Base-by-base conservation (phyloP, 805 yeast genomes). In the Lachancea waltii region DNA sequence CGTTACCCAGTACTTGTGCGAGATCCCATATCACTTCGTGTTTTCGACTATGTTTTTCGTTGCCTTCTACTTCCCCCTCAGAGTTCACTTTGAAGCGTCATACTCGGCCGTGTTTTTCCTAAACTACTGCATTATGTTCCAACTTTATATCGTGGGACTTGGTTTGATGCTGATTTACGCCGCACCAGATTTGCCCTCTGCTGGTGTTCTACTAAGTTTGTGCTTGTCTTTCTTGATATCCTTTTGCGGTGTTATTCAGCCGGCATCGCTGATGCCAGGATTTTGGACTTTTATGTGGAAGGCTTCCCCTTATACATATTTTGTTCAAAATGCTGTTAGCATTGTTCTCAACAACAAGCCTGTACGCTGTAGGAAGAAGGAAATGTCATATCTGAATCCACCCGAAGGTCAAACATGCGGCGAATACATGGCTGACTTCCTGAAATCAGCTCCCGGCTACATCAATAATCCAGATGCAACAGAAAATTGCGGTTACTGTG, bases 201-300 rank as follows among this genome's bases (percentile, higher is more conserved):
- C 86, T 11, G 73, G 76, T 33, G 77, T 78, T 38, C 59, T 81
- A 32, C 63, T 71, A 37, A 70, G 81, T 30, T 59, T 81, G 47
- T 59, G 74, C 44, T 71, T 75, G 56, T 64, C 80, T 24, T 72
- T 81, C 54, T 59, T 73, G 50, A 68, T 81, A 40, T 64, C 79
- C 16, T 82, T 83, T 64, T 70, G 83, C 57, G 86, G 89, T 64
- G 80, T 81, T 40, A 65, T 79, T 42, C 85, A 79, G 51, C 75
- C 78, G 13, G 62, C 62, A 5, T 28, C 44, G 3, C 61, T 68
- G 37, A 72, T 83, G 79, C 92, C 94, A 9, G 78, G 84, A 1
- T 85, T 85, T 67, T 85, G 94, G 94, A 77, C 73, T 33, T 85
- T 81, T 57, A 81, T 85, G 87, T 79, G 82, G 73, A 73, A 81